Conservation (phyloP, 2,329 filamentous ascomycete species). For the Cladosporium velox region DNA sequence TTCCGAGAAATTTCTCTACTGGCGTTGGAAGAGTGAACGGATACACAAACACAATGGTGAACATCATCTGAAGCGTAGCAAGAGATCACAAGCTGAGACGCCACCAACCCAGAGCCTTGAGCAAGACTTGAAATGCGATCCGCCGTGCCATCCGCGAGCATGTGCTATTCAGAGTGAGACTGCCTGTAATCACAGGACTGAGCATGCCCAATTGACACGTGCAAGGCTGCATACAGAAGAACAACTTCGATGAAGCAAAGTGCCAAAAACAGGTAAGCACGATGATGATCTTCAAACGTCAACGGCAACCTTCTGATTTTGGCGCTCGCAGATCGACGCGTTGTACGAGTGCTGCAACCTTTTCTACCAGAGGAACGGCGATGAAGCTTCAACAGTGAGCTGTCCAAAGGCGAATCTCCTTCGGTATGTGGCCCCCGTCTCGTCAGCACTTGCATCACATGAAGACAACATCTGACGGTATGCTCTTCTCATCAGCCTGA, state of each 20-base stretch:
- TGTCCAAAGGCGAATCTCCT: constrained; percentile 83
- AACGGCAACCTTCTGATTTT: background rate
- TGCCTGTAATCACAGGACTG: too few species aligned
- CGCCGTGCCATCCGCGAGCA: constrained; percentile 82
- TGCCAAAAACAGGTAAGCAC: constrained; percentile 62
- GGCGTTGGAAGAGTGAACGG: background rate
- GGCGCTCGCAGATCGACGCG: constrained; percentile 66
- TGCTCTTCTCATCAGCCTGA: constrained; percentile 55
- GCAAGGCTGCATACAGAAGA: constrained; percentile 70
- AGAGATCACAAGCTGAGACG: background rate
- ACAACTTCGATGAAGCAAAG: constrained; percentile 81
- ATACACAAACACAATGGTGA: constrained; percentile 4
- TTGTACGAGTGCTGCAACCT: constrained; percentile 91
- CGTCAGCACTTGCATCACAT: background rate
- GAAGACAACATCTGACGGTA: background rate
- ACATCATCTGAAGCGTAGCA: background rate
- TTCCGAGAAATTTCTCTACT: too few species aligned
- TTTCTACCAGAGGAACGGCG: constrained; percentile 80
- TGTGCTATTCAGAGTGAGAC: constrained; percentile 84
- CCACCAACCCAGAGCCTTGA: constrained; percentile 46
- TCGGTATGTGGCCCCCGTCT: constrained; percentile 42
- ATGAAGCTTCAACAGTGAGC: constrained; percentile 73
- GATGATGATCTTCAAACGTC: background rate
- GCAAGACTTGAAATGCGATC: constrained; percentile 70
- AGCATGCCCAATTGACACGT: background rate